Percentiles rank a stretch among this genome's conserved stretches.
Conservation (phyloP, 345 rosid species). For the Sisymbrium irio region DNA sequence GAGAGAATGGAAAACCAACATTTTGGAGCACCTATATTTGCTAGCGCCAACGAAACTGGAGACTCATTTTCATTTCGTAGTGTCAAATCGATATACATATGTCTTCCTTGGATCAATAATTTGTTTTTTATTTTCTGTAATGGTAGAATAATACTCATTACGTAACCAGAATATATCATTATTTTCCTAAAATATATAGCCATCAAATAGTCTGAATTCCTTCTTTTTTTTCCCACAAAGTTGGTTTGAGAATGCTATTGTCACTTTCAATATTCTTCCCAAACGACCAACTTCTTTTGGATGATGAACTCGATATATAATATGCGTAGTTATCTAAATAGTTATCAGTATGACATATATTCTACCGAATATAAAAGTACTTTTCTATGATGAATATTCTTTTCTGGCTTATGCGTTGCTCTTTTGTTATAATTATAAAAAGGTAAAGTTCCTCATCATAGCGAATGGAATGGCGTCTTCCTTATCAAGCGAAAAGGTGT, state of each 20-base stretch:
- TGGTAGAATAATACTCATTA: not conserved
- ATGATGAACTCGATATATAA: not conserved
- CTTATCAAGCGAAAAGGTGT: conserved; percentile 29
- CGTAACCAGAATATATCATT: not conserved
- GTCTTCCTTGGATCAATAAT: no score
- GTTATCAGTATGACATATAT: conserved; percentile 4
- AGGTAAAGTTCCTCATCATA: conserved; percentile 24
- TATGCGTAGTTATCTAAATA: conserved; percentile 4
- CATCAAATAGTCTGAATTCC: not conserved
- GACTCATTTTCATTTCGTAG: no score
- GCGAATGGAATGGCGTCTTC: conserved; percentile 36
- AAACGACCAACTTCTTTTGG: not conserved
- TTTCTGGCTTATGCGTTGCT: conserved; percentile 22
- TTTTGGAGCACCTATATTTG: no score
- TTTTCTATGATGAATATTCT: conserved; percentile 19
- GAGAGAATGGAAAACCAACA: no score
- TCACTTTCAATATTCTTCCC: not conserved
- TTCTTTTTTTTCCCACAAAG: not conserved
- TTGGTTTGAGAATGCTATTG: conserved; percentile 1
- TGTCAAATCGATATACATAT: no score
- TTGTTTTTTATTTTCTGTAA: no score
- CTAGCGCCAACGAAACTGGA: no score
- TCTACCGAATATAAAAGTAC: not conserved
- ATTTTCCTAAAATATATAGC: no score
- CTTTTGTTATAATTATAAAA: conserved; percentile 11